Percentiles rank a stretch among this genome's conserved stretches.
Evolutionary conservation across 768 basidiomycete species (phyloP).

Genomic region (Paxillus ammoniavirescens): DNA sequence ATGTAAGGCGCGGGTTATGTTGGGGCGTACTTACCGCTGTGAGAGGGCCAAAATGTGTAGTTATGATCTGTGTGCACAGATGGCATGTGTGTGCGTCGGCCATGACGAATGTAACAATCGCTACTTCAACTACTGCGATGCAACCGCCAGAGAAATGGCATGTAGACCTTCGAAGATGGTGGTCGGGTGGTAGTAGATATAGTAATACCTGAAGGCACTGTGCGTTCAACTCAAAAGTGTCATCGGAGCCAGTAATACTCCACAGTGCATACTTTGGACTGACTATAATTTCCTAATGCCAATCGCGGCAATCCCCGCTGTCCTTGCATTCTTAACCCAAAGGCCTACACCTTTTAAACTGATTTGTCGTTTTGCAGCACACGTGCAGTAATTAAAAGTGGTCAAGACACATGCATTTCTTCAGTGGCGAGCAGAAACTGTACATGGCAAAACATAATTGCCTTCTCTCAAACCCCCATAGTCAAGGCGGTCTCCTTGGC

Average conservation of each 20-base stretch:
- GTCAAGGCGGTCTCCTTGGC: neutral
- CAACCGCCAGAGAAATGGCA: neutral
- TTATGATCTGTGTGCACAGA: conserved; percentile 61
- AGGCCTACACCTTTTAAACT: too few species aligned
- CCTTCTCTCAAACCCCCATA: neutral
- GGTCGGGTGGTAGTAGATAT: too few species aligned
- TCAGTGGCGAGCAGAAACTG: neutral
- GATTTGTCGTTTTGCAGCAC: too few species aligned
- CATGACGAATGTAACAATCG: conserved; percentile 38
- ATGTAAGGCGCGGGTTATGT: neutral
- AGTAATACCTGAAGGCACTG: too few species aligned
- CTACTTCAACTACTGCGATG: neutral
- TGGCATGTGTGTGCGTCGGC: conserved; percentile 61
- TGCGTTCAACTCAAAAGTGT: too few species aligned
- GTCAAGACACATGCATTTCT: too few species aligned
- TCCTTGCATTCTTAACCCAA: neutral
- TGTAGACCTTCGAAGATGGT: too few species aligned
- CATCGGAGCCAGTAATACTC: too few species aligned
- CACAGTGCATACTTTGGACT: too few species aligned
- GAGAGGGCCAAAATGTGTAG: conserved; percentile 63
- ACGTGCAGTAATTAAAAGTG: too few species aligned
- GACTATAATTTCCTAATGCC: neutral
- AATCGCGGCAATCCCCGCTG: conserved; percentile 8
- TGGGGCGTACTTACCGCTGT: conserved; percentile 50
- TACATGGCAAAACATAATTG: conserved; percentile 8